These are phyloP conservation scores for Coemansia umbellata DNA, from an alignment of 192 early-diverging fungal species.

Conservation along the genomic window DNA sequence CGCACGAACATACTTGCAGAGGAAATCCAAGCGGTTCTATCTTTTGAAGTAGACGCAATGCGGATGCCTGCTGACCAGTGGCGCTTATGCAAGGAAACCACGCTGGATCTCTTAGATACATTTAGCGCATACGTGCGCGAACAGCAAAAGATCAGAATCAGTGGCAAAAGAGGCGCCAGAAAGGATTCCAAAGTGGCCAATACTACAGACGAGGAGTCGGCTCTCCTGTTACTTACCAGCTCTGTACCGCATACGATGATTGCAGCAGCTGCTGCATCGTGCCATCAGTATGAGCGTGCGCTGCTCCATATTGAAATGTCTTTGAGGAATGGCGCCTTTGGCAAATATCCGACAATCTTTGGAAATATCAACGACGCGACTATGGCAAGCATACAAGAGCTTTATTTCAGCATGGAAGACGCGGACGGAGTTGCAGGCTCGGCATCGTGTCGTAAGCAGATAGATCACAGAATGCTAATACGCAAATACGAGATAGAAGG, in stretches of 20 bases:
- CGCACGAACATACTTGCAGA: not conserved
- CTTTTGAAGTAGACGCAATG: not conserved
- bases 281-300: conserved; percentile 42
- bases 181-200: conserved; percentile 13
- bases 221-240: conserved; percentile 9
- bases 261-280: conserved; percentile 29
- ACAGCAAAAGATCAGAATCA: conserved; percentile 16
- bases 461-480: conserved; percentile 22
- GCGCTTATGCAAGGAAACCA: conserved; percentile 34
- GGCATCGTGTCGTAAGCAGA: conserved; percentile 29
- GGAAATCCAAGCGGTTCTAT: conserved; percentile 34
- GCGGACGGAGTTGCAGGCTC: conserved; percentile 43
- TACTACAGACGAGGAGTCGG: conserved; percentile 21
- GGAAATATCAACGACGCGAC: conserved; percentile 29
- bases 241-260: conserved; percentile 13
- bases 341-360: conserved; percentile 26
- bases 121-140: conserved; percentile 25
- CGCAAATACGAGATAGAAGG: conserved; percentile 49
- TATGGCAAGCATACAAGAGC: conserved; percentile 32
- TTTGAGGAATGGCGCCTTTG: conserved; percentile 19
- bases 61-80: conserved; percentile 29
- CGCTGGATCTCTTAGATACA: conserved; percentile 33
- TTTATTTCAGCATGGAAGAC: conserved; percentile 44
- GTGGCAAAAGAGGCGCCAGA: conserved; percentile 21
- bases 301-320: conserved; percentile 30